These are phyloP conservation scores for Trematosphaeria pertusa DNA, from an alignment of 2,329 filamentous ascomycete species.

Conservation along the genomic window DNA sequence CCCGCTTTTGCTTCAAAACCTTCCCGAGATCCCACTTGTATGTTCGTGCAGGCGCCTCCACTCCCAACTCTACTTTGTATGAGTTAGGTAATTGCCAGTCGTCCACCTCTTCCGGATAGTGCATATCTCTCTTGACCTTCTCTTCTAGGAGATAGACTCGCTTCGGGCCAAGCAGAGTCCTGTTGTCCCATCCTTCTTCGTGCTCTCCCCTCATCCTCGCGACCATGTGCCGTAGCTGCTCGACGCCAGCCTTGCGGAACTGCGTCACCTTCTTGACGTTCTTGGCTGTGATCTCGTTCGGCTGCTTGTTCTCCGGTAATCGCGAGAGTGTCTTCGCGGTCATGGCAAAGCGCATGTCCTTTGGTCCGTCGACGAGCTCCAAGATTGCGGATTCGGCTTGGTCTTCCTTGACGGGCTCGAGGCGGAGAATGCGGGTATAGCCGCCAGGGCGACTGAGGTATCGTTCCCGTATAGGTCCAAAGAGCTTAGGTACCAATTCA, in stretches of 20 bases:
- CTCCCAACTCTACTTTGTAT: neutral
- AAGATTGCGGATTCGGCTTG: slow-evolving; percentile 90
- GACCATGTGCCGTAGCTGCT: slow-evolving; percentile 70
- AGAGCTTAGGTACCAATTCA: slow-evolving; percentile 81
- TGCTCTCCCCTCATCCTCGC: slow-evolving; percentile 43
- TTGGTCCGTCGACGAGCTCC: slow-evolving; percentile 91
- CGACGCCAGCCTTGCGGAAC: slow-evolving; percentile 71
- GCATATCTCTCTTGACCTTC: slow-evolving; percentile 34
- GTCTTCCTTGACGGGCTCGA: slow-evolving; percentile 86
- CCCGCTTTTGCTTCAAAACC: slow-evolving; percentile 3
- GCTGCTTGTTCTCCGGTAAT: slow-evolving; percentile 58
- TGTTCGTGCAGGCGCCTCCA: slow-evolving; percentile 5
- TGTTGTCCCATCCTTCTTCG: slow-evolving; percentile 32
- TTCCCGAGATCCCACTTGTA: slow-evolving; percentile 4
- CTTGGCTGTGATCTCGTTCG: slow-evolving; percentile 74
- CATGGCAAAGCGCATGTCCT: slow-evolving; percentile 93
- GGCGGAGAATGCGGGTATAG: slow-evolving; percentile 92
- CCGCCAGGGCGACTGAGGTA: slow-evolving; percentile 83
- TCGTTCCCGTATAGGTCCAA: slow-evolving; percentile 79
- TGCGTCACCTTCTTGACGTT: slow-evolving; percentile 86
- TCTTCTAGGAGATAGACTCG: slow-evolving; percentile 40
- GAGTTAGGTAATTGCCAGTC: slow-evolving; percentile 30
- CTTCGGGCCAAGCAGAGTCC: slow-evolving; percentile 34
- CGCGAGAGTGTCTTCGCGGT: slow-evolving; percentile 84
- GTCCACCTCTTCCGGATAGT: slow-evolving; percentile 34